Evolutionary conservation across 2,329 filamentous ascomycete species (phyloP).

Genomic region (Dendryphion nanum): DNA sequence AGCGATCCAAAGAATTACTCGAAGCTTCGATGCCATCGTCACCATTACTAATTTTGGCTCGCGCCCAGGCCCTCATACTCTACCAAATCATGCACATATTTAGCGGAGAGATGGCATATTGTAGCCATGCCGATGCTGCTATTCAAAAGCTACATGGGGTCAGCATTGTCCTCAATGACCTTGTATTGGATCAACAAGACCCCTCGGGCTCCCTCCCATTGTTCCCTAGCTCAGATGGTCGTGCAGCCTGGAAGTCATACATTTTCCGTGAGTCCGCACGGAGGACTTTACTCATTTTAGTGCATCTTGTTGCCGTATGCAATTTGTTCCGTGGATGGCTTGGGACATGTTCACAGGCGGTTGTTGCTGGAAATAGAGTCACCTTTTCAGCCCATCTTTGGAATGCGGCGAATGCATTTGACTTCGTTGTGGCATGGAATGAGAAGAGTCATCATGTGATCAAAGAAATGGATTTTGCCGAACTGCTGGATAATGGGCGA

Average conservation of each 20-base stretch:
- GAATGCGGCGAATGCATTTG: constrained; percentile 26
- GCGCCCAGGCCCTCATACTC: constrained; percentile 27
- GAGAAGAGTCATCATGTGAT: constrained; percentile 26
- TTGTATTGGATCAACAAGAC: constrained; percentile 15
- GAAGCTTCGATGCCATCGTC: constrained; percentile 11
- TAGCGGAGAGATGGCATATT: constrained; percentile 20
- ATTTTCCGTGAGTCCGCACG: constrained; percentile 55
- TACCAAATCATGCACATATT: constrained; percentile 30
- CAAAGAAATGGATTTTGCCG: constrained; percentile 25
- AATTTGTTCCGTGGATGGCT: constrained; percentile 16
- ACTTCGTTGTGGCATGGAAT: constrained; percentile 33
- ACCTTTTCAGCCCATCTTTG: constrained; percentile 30
- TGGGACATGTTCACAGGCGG: constrained; percentile 10
- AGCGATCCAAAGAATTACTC: constrained; percentile 46
- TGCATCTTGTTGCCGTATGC: constrained; percentile 43
- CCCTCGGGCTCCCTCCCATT: constrained; percentile 31
- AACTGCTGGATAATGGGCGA: constrained; percentile 18
- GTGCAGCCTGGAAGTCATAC: constrained; percentile 52
- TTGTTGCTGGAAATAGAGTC: constrained; percentile 11
- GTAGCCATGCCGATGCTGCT: constrained; percentile 15
- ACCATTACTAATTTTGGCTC: constrained; percentile 22
- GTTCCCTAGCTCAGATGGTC: constrained; percentile 36
- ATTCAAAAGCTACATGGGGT: constrained; percentile 17
- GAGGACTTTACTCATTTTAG: constrained; percentile 51
- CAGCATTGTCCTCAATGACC: constrained; percentile 5